Base-by-base conservation (phyloP, 768 basidiomycete species). In the Agrocybe praecox region DNA sequence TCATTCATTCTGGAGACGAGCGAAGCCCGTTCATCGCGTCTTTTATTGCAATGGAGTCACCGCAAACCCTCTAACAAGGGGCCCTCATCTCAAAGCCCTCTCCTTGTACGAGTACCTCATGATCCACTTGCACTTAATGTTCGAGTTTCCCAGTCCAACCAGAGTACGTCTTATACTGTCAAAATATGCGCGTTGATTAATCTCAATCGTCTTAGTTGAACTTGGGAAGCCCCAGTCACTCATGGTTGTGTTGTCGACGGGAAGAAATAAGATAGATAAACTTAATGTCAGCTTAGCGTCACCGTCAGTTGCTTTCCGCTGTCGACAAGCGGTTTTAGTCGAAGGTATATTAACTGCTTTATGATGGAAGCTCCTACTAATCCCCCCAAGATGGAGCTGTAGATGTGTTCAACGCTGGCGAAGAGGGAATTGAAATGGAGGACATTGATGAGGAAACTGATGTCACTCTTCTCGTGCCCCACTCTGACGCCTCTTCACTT, bases 41-140 rank as follows among this genome's bases (percentile, higher is more conserved):
- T 95, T 15, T 73, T 80, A 46, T 77, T 96, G 45, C 87, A 90
- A 65, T 89, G 87, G 81, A 76, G 74, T 40, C 75, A 85, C 64
- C 75, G 79, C 53, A 76, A 76, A 60, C 42, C 65, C n/a, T 47
- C 65, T n/a, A 62, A 75, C 56, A 75, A 75, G 57, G 32, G 66
- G 10, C 34, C 67, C 23, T 48, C 63, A 8, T 52, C 62, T 34
- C 71, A 72, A 69, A 48, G 71, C 32, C 69, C 72, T 10, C 65
- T 58, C 21, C 72, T 79, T 3, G 79, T 95, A 8, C 76, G 79
- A 32, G 77, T 97, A 24, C 86, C 88, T 9, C 75, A 76, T 24
- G 87, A 94, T 66, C 64, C 76, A 3, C 76, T 77, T 22, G 86
- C 87, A 0, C 69, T 96, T 24, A 81, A 90, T 63, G 78, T 91